A percentile compares a stretch with the other conserved stretches of the same genome.
phyloP scores from a whole-genome alignment of 768 basidiomycete genomes.

The Serendipita vermifera region DNA sequence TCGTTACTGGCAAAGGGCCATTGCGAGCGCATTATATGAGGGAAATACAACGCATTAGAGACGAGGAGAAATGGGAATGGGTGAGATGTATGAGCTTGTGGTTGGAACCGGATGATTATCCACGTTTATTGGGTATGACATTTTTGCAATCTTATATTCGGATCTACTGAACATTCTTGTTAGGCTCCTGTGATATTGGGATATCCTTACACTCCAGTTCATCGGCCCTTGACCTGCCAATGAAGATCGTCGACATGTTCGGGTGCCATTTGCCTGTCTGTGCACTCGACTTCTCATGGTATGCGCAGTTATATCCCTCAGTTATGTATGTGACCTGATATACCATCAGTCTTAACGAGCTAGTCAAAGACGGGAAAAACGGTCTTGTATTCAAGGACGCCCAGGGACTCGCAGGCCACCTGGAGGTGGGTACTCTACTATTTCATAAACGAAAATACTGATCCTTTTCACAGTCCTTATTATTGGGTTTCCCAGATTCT shows the following conservation, averaged over 20 bases:
- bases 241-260: slow-evolving; percentile 99
- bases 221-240: slow-evolving; percentile 83
- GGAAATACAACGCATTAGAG: slow-evolving; percentile 45
- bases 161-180: not conserved
- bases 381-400: slow-evolving; percentile 66
- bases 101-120: slow-evolving; percentile 86
- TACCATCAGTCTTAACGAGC: slow-evolving; percentile 58
- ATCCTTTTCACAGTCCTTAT: slow-evolving; percentile 32
- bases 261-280: slow-evolving; percentile 92
- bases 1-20: slow-evolving; percentile 88
- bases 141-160: not conserved
- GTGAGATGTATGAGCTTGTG: slow-evolving; percentile 74
- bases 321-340: slow-evolving; percentile 5
- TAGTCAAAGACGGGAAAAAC: slow-evolving; percentile 74
- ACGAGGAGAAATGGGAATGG: slow-evolving; percentile 47
- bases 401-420: slow-evolving; percentile 51
- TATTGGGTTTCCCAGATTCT: slow-evolving; percentile 49
- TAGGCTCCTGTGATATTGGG: slow-evolving; percentile 85
- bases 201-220: slow-evolving; percentile 85
- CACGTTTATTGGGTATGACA: slow-evolving; percentile 65
- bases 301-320: slow-evolving; percentile 16
- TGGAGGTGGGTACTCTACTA: slow-evolving; percentile 40
- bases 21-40: slow-evolving; percentile 60
- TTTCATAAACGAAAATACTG: not conserved
- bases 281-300: slow-evolving; percentile 80